A percentile compares a stretch with the other conserved stretches of the same genome.
Evolutionary conservation across 1,139 yeast genomes (phyloP).

Genomic region (Zygosaccharomyces sapae): DNA sequence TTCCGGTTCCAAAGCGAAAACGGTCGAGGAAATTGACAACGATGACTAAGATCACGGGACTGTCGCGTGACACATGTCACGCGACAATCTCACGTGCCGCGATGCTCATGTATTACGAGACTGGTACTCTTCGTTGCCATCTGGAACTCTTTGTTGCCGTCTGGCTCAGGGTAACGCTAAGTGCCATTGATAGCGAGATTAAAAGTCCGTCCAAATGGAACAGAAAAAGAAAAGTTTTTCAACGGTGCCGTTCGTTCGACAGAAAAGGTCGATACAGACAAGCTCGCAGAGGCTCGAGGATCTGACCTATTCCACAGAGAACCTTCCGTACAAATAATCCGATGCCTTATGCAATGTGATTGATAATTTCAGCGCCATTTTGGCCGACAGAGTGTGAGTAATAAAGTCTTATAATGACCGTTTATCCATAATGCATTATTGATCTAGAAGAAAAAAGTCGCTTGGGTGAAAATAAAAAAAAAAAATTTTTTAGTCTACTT

Average conservation of each 20-base stretch:
- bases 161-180: neutral
- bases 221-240: neutral
- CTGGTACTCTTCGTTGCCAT: neutral
- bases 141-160: neutral
- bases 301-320: neutral
- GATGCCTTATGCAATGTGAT: neutral
- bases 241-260: slow-evolving; percentile 4
- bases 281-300: neutral
- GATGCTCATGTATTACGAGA: neutral
- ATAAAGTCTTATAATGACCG: neutral
- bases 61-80: neutral
- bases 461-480: neutral
- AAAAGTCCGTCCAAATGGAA: neutral
- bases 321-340: neutral
- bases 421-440: too few species aligned
- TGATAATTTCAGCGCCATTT: neutral
- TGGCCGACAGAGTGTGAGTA: neutral
- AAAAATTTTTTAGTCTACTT: neutral
- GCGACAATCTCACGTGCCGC: neutral
- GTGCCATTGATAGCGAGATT: neutral
- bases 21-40: neutral
- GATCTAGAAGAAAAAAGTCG: too few species aligned
- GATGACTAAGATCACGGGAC: neutral
- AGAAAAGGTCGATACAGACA: neutral
- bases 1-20: neutral